A percentile compares a stretch with the other conserved stretches of the same genome.
phyloP scores from a whole-genome alignment of 108 stramenopile genomes.

The Cyclotella baltica region DNA sequence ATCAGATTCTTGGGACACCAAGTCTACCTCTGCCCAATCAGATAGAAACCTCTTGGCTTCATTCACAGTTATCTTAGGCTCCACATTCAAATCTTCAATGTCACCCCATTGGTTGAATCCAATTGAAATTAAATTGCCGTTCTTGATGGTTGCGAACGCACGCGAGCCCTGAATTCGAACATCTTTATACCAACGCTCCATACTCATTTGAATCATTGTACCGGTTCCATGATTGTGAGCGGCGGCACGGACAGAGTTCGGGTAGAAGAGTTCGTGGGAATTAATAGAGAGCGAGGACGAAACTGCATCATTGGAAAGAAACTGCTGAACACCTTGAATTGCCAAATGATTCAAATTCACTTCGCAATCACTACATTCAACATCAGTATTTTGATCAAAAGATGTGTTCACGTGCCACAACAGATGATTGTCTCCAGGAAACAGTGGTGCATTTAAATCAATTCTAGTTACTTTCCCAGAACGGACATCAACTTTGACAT shows the following conservation, averaged over 20 bases:
- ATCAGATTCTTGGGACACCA: not conserved
- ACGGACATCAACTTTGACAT: constrained; percentile 1
- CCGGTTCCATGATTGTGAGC: not conserved
- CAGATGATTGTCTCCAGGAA: constrained; percentile 7
- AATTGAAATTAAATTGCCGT: constrained; percentile 13
- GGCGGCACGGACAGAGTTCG: not conserved
- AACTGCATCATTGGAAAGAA: too few relatives aligned
- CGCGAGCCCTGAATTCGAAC: not conserved
- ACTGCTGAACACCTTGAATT: too few relatives aligned
- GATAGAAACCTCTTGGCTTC: not conserved
- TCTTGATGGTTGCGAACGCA: constrained; percentile 9
- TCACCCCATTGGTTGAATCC: constrained; percentile 11
- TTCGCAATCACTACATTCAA: not conserved
- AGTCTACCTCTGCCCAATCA: not conserved
- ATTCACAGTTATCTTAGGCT: not conserved
- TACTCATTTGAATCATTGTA: not conserved
- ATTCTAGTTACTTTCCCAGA: not conserved
- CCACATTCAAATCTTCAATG: not conserved
- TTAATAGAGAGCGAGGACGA: too few relatives aligned
- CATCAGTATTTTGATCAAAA: not conserved
- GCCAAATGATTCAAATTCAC: not conserved
- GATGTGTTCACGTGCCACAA: not conserved
- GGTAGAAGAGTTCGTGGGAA: not conserved
- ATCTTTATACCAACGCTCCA: not conserved
- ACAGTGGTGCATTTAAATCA: not conserved